Percentiles rank a stretch among this genome's conserved stretches.
These are phyloP conservation scores for Fusarium tupiense DNA, from an alignment of 2,329 filamentous ascomycete genomes.

Conservation along the genomic window DNA sequence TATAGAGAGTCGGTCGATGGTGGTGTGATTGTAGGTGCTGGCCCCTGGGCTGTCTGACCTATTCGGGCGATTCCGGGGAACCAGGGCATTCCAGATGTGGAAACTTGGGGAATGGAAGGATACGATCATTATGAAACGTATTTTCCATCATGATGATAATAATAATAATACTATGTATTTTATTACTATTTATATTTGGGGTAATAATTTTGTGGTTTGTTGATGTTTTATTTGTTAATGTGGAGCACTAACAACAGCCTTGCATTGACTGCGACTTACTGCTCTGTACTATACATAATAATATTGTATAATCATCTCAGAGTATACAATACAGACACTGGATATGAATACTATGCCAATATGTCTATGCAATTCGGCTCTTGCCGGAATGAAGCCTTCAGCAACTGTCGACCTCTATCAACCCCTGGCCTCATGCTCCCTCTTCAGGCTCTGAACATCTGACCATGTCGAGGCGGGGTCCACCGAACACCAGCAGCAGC, in stretches of 20 bases:
- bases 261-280: not conserved
- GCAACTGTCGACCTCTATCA: conserved; percentile 21
- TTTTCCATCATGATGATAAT: not conserved
- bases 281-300: not conserved
- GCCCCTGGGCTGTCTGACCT: conserved; percentile 34
- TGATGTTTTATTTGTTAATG: conserved; percentile 2
- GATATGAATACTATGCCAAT: not conserved
- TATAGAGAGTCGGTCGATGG: conserved; percentile 35
- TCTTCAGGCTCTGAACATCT: conserved; percentile 33
- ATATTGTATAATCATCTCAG: not conserved
- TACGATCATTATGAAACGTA: not conserved
- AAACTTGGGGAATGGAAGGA: conserved; percentile 7
- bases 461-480: conserved; percentile 27
- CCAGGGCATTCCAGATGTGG: conserved; percentile 1
- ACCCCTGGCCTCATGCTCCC: conserved; percentile 33
- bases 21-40: conserved; percentile 34
- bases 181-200: not conserved
- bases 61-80: conserved; percentile 39
- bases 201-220: not conserved
- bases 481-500: conserved; percentile 17
- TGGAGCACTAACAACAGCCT: not conserved
- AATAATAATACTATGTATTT: not conserved
- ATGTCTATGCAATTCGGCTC: conserved; percentile 15
- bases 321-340: not conserved
- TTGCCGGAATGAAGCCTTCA: conserved; percentile 10